Conservation (phyloP, 768 basidiomycete species). For the Russula earlei region DNA sequence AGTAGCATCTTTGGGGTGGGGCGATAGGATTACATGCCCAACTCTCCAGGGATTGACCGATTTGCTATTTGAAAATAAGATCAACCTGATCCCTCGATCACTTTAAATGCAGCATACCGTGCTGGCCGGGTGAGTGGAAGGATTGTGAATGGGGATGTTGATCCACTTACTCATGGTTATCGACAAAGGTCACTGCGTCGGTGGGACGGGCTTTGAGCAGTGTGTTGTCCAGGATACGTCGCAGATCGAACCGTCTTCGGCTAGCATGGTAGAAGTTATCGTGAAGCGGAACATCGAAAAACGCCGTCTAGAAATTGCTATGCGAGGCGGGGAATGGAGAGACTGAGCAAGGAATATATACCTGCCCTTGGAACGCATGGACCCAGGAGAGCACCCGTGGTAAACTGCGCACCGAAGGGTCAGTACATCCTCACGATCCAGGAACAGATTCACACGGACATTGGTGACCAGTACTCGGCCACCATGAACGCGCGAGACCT, state of each 20-base stretch:
- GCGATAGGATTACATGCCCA: slow-evolving; percentile 53
- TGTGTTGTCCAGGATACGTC: slow-evolving; percentile 61
- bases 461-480: slow-evolving; percentile 78
- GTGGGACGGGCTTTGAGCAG: slow-evolving; percentile 58
- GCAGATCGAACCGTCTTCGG: slow-evolving; percentile 65
- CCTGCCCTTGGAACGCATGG: slow-evolving; percentile 55
- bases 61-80: slow-evolving; percentile 32
- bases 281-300: slow-evolving; percentile 90
- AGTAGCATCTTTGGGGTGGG: neutral
- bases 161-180: slow-evolving; percentile 73
- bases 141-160: slow-evolving; percentile 1
- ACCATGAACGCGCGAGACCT: slow-evolving; percentile 49
- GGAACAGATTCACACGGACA: slow-evolving; percentile 33
- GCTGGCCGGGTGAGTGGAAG: slow-evolving; percentile 28
- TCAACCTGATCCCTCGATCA: neutral
- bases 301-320: slow-evolving; percentile 48
- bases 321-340: neutral
- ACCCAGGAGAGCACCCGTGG: slow-evolving; percentile 45
- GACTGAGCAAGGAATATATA: slow-evolving; percentile 23
- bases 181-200: slow-evolving; percentile 85
- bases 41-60: slow-evolving; percentile 72
- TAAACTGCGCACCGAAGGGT: slow-evolving; percentile 32
- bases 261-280: slow-evolving; percentile 75
- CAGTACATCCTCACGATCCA: neutral
- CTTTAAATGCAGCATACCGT: slow-evolving; percentile 39